Evolutionary conservation across 495 filamentous ascomycete genomes (phyloP).

Genomic region (Pyrenula aspistea): DNA sequence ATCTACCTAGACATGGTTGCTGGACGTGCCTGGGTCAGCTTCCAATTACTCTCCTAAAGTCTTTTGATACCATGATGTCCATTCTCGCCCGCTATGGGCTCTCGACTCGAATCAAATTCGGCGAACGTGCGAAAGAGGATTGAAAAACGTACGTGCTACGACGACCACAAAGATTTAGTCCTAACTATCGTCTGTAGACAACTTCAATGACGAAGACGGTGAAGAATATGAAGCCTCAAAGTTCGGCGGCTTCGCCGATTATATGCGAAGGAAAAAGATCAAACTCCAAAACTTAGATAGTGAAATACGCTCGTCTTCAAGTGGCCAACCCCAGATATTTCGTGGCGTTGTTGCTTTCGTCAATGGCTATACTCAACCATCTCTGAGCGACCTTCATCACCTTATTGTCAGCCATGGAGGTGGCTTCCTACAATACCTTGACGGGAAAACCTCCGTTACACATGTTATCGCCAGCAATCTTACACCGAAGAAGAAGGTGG

Average conservation of each 20-base stretch:
- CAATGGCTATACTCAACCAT: conserved; percentile 88
- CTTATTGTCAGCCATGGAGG: conserved; percentile 85
- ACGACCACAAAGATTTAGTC: neutral
- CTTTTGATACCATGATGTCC: conserved; percentile 4
- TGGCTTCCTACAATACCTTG: conserved; percentile 88
- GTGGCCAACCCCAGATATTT: conserved; percentile 72
- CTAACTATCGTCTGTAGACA: conserved; percentile 24
- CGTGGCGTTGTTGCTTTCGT: conserved; percentile 80
- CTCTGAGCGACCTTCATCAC: conserved; percentile 72
- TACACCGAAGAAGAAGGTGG: conserved; percentile 81
- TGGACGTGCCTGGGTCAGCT: too few species aligned
- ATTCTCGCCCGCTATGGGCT: conserved; percentile 54
- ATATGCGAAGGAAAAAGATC: conserved; percentile 86
- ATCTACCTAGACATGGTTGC: too few species aligned
- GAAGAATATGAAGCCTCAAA: conserved; percentile 82
- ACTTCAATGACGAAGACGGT: conserved; percentile 58
- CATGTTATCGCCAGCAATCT: conserved; percentile 88
- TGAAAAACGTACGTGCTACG: conserved; percentile 40
- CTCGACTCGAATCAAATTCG: conserved; percentile 64
- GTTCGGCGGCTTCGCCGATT: conserved; percentile 83
- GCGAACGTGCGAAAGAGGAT: conserved; percentile 72
- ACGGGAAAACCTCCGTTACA: conserved; percentile 83
- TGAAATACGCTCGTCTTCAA: conserved; percentile 54
- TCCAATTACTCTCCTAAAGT: too few species aligned
- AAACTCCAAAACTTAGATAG: conserved; percentile 91